Conservation (phyloP, 345 rosid genomes). For the Gossypium rotundifolium region DNA sequence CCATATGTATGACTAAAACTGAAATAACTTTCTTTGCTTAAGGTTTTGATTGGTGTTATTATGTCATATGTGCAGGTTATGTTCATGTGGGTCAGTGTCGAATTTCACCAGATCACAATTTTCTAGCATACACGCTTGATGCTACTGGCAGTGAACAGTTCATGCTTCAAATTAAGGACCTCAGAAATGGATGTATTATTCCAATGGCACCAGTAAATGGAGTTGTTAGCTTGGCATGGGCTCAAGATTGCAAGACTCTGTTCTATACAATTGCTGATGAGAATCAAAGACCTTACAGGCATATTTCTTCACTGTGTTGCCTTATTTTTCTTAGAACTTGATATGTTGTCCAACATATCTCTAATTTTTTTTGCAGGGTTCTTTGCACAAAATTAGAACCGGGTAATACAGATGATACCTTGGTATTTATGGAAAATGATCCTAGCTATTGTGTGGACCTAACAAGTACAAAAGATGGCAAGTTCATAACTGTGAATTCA, state of each 20-base stretch:
- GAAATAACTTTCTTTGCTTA: not conserved
- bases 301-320: slow-evolving; percentile 16
- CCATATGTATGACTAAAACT: not conserved
- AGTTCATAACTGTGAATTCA: slow-evolving; percentile 89
- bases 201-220: slow-evolving; percentile 46
- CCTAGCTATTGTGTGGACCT: slow-evolving; percentile 79
- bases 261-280: slow-evolving; percentile 63
- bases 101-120: slow-evolving; percentile 77
- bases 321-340: slow-evolving; percentile 3
- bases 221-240: slow-evolving; percentile 90
- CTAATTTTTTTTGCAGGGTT: slow-evolving; percentile 43
- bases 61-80: slow-evolving; percentile 43
- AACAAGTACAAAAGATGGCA: slow-evolving; percentile 91
- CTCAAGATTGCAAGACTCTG: slow-evolving; percentile 60
- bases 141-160: slow-evolving; percentile 60
- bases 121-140: slow-evolving; percentile 82
- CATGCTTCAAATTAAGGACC: slow-evolving; percentile 74
- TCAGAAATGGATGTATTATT: slow-evolving; percentile 42
- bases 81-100: slow-evolving; percentile 84
- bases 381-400: slow-evolving; percentile 51
- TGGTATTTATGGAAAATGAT: slow-evolving; percentile 54
- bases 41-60: not conserved
- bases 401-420: slow-evolving; percentile 29
- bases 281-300: slow-evolving; percentile 75
- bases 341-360: slow-evolving; percentile 14